Conservation (phyloP, 176 grass and related monocot genomes). For the Aechmea fasciata region DNA sequence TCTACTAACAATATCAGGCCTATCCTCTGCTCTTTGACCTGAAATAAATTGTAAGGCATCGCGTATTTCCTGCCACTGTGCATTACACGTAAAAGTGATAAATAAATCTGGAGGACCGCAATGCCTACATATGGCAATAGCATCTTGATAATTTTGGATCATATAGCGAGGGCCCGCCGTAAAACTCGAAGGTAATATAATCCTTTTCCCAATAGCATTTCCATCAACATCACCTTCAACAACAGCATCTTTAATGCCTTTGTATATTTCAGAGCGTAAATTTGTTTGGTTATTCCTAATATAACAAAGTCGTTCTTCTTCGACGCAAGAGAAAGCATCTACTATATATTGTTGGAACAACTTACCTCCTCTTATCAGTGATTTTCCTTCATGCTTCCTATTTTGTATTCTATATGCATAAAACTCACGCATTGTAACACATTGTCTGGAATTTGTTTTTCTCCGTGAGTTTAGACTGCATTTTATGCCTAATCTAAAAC, state of each 20-base stretch:
- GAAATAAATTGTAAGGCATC: too few species aligned
- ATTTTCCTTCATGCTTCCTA: too few species aligned
- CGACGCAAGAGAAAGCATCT: conserved; percentile 1
- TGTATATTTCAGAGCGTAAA: conserved; percentile 11
- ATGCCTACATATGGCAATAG: too few species aligned
- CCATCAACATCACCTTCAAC: conserved; percentile 13
- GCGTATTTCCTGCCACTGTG: too few species aligned
- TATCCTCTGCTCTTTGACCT: too few species aligned
- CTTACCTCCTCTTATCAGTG: too few species aligned
- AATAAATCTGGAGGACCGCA: too few species aligned
- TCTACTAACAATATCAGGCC: too few species aligned
- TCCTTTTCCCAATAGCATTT: conserved; percentile 11
- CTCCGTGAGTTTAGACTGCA: not conserved
- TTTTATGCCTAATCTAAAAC: not conserved
- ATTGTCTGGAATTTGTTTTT: not conserved
- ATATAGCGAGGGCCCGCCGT: conserved; percentile 18
- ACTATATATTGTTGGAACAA: too few species aligned
- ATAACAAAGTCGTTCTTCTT: not conserved
- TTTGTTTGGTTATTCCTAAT: conserved; percentile 16
- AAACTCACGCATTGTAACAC: conserved; percentile 11
- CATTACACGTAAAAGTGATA: too few species aligned
- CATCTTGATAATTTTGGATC: conserved; percentile 19
- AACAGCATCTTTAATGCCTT: conserved; percentile 7
- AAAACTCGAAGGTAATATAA: conserved; percentile 21
- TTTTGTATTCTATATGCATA: too few species aligned